Evolutionary conservation across 2,329 filamentous ascomycete genomes (phyloP).

Genomic region (Leptosphaerulina australis): DNA sequence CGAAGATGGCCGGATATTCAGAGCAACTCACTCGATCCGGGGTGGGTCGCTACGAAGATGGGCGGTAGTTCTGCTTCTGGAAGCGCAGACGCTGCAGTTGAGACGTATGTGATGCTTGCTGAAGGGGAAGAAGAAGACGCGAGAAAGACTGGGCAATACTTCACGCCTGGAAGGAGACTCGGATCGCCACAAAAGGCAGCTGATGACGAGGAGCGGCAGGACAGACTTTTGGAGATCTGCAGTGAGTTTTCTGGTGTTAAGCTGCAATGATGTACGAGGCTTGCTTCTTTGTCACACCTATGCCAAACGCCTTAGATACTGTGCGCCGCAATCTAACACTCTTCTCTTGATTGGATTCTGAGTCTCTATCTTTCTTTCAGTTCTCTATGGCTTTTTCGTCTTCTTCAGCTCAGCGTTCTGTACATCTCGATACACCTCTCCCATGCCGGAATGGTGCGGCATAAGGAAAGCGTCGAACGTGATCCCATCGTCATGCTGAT

Average conservation of each 20-base stretch:
- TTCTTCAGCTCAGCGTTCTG: conserved; percentile 11
- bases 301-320: too few relatives aligned
- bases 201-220: conserved; percentile 52
- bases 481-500: conserved; percentile 16
- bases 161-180: conserved; percentile 37
- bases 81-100: conserved; percentile 55
- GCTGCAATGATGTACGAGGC: conserved; percentile 32
- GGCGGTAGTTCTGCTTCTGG: conserved; percentile 57
- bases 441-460: conserved; percentile 34
- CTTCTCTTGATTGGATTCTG: too few relatives aligned
- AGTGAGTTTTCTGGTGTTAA: conserved; percentile 45
- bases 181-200: conserved; percentile 35
- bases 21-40: conserved; percentile 58
- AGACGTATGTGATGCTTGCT: conserved; percentile 57
- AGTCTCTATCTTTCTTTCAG: too few relatives aligned
- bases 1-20: conserved; percentile 53
- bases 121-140: conserved; percentile 45
- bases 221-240: conserved; percentile 52
- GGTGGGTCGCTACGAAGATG: conserved; percentile 64
- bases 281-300: too few relatives aligned
- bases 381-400: not conserved
- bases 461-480: conserved; percentile 40
- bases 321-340: too few relatives aligned
- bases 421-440: conserved; percentile 27
- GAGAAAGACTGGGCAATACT: conserved; percentile 51